A percentile compares a stretch with the other conserved stretches of the same genome.
phyloP scores from a whole-genome alignment of 192 early-diverging fungal genomes.

The Coemansia sp. region DNA sequence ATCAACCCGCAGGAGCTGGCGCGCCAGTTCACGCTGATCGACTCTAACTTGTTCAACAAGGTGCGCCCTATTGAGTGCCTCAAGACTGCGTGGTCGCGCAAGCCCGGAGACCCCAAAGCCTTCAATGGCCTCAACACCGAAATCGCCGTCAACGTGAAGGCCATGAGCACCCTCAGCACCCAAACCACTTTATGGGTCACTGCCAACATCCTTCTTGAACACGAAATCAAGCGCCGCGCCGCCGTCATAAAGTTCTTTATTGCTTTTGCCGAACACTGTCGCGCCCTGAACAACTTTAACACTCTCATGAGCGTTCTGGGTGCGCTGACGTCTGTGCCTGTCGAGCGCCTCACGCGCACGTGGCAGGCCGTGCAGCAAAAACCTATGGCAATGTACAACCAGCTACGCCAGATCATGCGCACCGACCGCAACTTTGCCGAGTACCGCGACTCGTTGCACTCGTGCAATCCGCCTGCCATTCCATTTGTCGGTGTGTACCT shows the following conservation, averaged over 20 bases:
- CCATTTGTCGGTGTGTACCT: constrained; percentile 86
- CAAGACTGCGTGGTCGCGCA: constrained; percentile 83
- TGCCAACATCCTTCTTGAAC: constrained; percentile 75
- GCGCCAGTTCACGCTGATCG: constrained; percentile 93
- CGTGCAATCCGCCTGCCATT: constrained; percentile 74
- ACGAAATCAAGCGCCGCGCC: constrained; percentile 78
- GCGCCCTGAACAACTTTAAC: constrained; percentile 90
- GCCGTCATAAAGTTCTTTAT: constrained; percentile 82
- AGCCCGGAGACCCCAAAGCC: constrained; percentile 59
- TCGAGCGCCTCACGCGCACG: constrained; percentile 86
- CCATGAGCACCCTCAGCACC: constrained; percentile 83
- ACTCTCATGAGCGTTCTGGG: constrained; percentile 88
- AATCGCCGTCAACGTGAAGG: constrained; percentile 80
- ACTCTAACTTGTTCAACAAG: constrained; percentile 75
- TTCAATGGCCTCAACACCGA: constrained; percentile 55
- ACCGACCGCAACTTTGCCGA: constrained; percentile 76
- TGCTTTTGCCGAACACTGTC: constrained; percentile 77
- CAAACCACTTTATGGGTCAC: constrained; percentile 87
- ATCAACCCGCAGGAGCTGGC: constrained; percentile 91
- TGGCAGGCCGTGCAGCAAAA: constrained; percentile 77
- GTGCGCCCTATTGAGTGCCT: constrained; percentile 89
- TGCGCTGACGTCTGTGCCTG: constrained; percentile 82
- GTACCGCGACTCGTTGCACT: constrained; percentile 81
- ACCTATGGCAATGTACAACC: constrained; percentile 59
- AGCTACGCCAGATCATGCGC: constrained; percentile 73